Evolutionary conservation across 2,329 filamentous ascomycete genomes (phyloP), one percentile per base, ranked within the genome.

Genomic region (Calonectria pseudoturangicola): DNA sequence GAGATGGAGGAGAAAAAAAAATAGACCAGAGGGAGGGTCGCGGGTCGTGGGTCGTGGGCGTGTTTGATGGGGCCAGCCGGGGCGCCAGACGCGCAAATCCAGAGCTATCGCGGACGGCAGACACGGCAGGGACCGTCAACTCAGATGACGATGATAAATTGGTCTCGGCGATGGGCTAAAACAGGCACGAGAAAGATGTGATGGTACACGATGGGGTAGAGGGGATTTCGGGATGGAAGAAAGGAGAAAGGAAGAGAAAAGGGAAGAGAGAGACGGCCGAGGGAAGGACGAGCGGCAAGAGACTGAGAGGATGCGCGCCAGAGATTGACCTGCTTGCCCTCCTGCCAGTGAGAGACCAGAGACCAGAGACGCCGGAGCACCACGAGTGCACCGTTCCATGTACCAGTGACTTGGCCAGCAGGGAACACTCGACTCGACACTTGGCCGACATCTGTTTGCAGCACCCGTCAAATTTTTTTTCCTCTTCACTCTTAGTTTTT

Each of bases 21-120:
- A 68, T 72, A 75, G 72, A 58, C 68, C 71, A 74, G 67, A 79
- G 74, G 72, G 76, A 43, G 63, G 69, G 64, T 71, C 54, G 58
- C 47, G 66, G 58, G 66, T 69, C 66, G 66, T 69, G 66, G 56
- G 58, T 69, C 58, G 66, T 66, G 62, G 68, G 68, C 68, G 68
- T 67, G 63, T 78, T 78, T 76, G 76, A 79, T 79, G 77, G 78
- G 76, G 74, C 77, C 65, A 48, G 51, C 51, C 76, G 79, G 75
- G 64, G 68, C 78, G 77, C 78, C 78, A 79, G 78, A 72, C 77
- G 77, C 78, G 78, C 78, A 79, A 77, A 79, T 74, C 68, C 66
- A 62, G 65, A 76, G 67, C 71, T 79, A 74, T 77, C 71, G 70
- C 70, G 56, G 68, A 63, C 70, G 70, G 75, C 50, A 70, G 66